Conservation (phyloP, 345 rosid genomes). For the Pelargonium nanum region DNA sequence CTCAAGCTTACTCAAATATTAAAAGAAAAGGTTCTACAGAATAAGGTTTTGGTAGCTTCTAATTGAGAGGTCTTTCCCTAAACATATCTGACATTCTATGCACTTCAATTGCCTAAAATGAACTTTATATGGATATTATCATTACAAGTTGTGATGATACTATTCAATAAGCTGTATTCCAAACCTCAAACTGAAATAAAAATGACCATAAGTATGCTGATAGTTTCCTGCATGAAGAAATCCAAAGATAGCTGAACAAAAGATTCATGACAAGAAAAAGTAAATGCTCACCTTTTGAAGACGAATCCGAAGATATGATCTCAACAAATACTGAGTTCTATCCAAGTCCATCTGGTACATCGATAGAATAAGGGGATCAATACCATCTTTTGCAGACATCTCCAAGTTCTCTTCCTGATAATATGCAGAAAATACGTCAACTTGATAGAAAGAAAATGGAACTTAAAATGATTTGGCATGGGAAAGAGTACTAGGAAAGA, state of each 20-base stretch:
- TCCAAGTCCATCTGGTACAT: conserved; percentile 88
- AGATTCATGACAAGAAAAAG: not conserved
- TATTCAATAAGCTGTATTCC: not conserved
- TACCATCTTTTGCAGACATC: conserved; percentile 21
- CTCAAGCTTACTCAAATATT: not conserved
- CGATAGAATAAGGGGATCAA: conserved; percentile 61
- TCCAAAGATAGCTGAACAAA: not conserved
- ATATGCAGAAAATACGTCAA: conserved; percentile 1
- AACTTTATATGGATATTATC: not conserved
- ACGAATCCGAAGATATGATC: conserved; percentile 84
- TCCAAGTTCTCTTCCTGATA: conserved; percentile 53
- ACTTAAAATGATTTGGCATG: not conserved
- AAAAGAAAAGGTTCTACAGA: not conserved
- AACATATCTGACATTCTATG: not conserved
- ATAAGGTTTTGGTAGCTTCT: not conserved
- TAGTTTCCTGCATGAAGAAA: too few species aligned
- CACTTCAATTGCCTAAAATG: not conserved
- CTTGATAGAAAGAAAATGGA: not conserved
- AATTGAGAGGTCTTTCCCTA: not conserved
- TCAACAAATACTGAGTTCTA: conserved; percentile 62
- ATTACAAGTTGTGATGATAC: not conserved
- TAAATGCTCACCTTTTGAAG: conserved; percentile 52
- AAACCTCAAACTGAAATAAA: too few species aligned
- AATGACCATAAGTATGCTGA: too few species aligned
- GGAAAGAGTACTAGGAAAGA: not conserved